Evolutionary conservation across 768 basidiomycete species (phyloP), one percentile per base, ranked within the genome.

Genomic region (Mycena sanguinolenta): DNA sequence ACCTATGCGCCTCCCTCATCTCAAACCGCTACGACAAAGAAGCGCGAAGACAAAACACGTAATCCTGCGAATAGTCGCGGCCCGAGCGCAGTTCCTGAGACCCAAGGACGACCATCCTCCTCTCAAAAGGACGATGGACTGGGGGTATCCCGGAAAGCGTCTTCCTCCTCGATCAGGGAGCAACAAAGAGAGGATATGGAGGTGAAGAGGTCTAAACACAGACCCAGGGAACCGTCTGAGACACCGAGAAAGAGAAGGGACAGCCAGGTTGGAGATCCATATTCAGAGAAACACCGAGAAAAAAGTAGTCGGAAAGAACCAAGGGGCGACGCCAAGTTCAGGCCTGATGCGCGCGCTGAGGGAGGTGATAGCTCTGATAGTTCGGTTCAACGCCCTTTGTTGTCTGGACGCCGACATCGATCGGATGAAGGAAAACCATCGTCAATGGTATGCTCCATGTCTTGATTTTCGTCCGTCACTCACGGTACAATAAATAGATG

Each of bases 351-450:
- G 17, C 69, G 69, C 39, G 62, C 28, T 30, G 70, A 71, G 57
- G 70, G 67, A 52, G 70, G 49, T 36, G 70, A 71, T 32, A 71
- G 70, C 61, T 71, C 70, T 17, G 70, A 71, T 38, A 71, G 70
- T 32, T 71, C 70, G 4, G 28, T 54, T 42, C 61, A 59, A 39
- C 65, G 70, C 16, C 70, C 70, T 55, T 49, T 53, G 8, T 65
- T 63, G 2, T 49, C 57, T 16, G 63, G 64, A 8, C 36, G 55
- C 32, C 32, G 58, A 32, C 61, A 36, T 21, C 49, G 58, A 16
- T 27, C 54, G 30, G 58, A 52, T 1, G 70, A 63, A 53, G 65
- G 59, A 38, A 64, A 36, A 34, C 32, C 32, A 49, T 23, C 58
- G 42, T 32, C n/a, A 28, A 71, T 58, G 70, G 70, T 71, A 63